These are phyloP conservation scores for Daldinia loculata DNA, from an alignment of 495 filamentous ascomycete genomes.

Conservation along the genomic window DNA sequence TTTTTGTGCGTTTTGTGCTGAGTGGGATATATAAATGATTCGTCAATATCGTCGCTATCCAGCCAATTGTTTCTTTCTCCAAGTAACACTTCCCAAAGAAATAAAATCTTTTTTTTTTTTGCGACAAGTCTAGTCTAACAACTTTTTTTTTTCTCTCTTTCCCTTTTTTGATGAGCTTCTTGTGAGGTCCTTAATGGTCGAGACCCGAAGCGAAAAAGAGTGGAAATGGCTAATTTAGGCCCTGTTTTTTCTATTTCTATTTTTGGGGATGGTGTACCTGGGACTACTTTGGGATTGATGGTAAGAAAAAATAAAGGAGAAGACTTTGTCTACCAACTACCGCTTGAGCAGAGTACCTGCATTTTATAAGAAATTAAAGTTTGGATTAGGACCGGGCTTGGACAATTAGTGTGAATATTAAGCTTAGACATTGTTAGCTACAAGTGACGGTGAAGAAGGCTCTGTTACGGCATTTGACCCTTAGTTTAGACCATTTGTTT, in stretches of 20 bases:
- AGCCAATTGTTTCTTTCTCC: not conserved
- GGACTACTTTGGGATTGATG: not conserved
- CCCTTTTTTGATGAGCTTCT: not conserved
- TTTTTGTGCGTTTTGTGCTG: not conserved
- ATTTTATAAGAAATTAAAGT: constrained; percentile 1
- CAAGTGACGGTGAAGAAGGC: not conserved
- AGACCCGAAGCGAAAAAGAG: not conserved
- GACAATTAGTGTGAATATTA: too few relatives aligned
- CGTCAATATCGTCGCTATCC: not conserved
- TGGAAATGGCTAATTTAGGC: constrained; percentile 20
- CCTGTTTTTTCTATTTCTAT: constrained; percentile 10
- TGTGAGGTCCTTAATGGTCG: not conserved
- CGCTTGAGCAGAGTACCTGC: not conserved
- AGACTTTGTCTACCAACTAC: not conserved
- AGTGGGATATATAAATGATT: not conserved
- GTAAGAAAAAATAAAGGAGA: not conserved
- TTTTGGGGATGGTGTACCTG: constrained; percentile 2
- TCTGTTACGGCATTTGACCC: constrained; percentile 12
- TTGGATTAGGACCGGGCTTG: not conserved
- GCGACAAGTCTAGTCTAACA: not conserved
- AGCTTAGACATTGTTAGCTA: not conserved
- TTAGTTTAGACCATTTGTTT: constrained; percentile 15
- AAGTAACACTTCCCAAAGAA: not conserved
- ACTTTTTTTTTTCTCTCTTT: not conserved
- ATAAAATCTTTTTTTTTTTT: constrained; percentile 2